Base-by-base conservation (phyloP, 2,329 filamentous ascomycete genomes). In the Paecilomyces sp. region DNA sequence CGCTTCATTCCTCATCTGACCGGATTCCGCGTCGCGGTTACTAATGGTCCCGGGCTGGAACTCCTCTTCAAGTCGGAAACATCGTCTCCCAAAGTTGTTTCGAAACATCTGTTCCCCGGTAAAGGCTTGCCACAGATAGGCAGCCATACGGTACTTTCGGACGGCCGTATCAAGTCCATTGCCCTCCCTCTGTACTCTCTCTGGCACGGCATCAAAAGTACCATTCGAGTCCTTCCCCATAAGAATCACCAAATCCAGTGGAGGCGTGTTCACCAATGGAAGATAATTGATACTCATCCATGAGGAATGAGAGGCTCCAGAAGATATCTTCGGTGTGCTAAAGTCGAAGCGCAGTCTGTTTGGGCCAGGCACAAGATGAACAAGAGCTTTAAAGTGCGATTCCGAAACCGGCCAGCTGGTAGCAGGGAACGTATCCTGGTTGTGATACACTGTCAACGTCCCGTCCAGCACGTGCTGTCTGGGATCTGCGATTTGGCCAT, bases 61-160 rank as follows among this genome's bases (percentile, higher is more conserved):
- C 71, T 96, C 90, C 74, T 99, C 94, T 67, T 97, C 94, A 63
- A 96, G 92, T 52, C 92, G 84, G 74, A 97, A 97, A 57, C 85
- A 88, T 60, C 93, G 86, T 60, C 93, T 85, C 9, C 92, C 92
- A 65, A 97, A 85, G 62, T 88, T 90, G 72, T 96, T 90, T 63
- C 91, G 87, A 73, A 86, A 89, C 93, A 97, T 97, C 72, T 97
- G 92, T 73, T 99, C 94, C 6, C 91, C 91, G 0, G 93, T 97
- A 69, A 96, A 97, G 7, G 92, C 91, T 73, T 99, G 94, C 92
- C 94, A 97, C 13, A 97, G 81, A 72, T 97, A 97, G 25, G 91
- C 93, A 18, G 92, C 89, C 89, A 96, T 97, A 63, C 92, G 86
- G 72, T 94, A 97, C 72, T 99, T 99, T 68, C 85, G 86, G 57